Conservation (phyloP, 768 basidiomycete genomes). For the Trichaptum fuscoviolaceum region DNA sequence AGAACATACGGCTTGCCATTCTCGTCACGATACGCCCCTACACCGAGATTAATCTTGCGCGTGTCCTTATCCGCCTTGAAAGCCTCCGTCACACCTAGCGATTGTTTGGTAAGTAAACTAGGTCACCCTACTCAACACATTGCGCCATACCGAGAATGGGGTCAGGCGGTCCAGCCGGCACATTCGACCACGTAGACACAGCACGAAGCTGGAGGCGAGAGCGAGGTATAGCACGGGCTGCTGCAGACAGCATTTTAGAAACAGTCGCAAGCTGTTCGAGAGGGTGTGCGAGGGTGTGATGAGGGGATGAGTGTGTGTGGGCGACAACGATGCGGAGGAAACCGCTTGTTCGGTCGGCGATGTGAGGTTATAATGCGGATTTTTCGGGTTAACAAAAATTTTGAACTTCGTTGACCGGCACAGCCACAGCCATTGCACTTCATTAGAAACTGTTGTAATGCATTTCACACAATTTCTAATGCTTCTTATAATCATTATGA, state of each 20-base stretch:
- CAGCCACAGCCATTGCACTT: background rate
- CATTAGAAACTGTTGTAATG: background rate
- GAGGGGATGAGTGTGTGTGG: constrained; percentile 18
- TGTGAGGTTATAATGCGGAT: constrained; percentile 9
- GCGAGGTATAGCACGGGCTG: constrained; percentile 46
- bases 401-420: background rate
- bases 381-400: background rate
- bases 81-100: constrained; percentile 82
- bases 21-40: constrained; percentile 93
- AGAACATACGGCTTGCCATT: constrained; percentile 94
- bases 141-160: constrained; percentile 73
- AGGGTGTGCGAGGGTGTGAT: constrained; percentile 21
- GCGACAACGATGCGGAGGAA: background rate
- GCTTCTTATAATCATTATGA: background rate
- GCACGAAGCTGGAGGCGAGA: constrained; percentile 30
- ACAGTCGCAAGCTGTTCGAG: constrained; percentile 13
- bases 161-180: constrained; percentile 87
- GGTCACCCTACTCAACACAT: background rate
- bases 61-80: constrained; percentile 94
- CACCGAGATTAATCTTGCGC: constrained; percentile 96
- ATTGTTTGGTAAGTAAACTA: constrained; percentile 10
- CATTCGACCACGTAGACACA: constrained; percentile 74
- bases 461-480: background rate
- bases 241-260: constrained; percentile 44
- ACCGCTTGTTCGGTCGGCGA: background rate